phyloP scores from a whole-genome alignment of 2,329 filamentous ascomycete genomes.

The Truncatella angustata region DNA sequence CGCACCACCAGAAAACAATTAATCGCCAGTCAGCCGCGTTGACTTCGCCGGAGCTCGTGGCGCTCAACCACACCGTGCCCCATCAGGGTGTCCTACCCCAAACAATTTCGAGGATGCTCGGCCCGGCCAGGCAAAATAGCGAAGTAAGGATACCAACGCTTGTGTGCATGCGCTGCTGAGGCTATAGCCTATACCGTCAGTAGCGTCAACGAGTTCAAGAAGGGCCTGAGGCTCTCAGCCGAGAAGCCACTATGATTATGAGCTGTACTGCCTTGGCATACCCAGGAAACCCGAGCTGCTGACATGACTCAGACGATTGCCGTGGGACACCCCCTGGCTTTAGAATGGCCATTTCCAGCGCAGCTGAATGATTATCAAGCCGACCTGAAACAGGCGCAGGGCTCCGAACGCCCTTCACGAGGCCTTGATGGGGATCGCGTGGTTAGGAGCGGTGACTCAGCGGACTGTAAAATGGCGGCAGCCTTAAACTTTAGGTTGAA shows the following conservation, averaged over 20 bases:
- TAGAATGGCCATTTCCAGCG: constrained; percentile 28
- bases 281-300: background rate
- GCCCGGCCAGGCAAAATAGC: constrained; percentile 10
- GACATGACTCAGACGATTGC: constrained; percentile 23
- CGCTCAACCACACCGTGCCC: constrained; percentile 32
- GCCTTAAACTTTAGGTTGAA: constrained; percentile 25
- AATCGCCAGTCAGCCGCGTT: constrained; percentile 25
- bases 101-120: constrained; percentile 9
- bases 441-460: constrained; percentile 30
- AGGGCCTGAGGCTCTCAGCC: constrained; percentile 30
- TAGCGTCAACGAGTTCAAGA: constrained; percentile 36
- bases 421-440: constrained; percentile 26
- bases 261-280: background rate
- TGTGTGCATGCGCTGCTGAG: constrained; percentile 36
- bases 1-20: constrained; percentile 19
- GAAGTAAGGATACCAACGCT: constrained; percentile 23
- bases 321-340: constrained; percentile 33
- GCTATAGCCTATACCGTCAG: constrained; percentile 36
- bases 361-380: constrained; percentile 33
- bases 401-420: constrained; percentile 19
- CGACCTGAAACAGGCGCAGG: constrained; percentile 26
- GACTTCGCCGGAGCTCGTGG: constrained; percentile 31
- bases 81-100: constrained; percentile 31
- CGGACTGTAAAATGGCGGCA: constrained; percentile 35
- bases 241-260: constrained; percentile 20